A percentile compares a stretch with the other conserved stretches of the same genome.
Conservation (phyloP, 2,329 filamentous ascomycete species). For the Falciphora oryzae region DNA sequence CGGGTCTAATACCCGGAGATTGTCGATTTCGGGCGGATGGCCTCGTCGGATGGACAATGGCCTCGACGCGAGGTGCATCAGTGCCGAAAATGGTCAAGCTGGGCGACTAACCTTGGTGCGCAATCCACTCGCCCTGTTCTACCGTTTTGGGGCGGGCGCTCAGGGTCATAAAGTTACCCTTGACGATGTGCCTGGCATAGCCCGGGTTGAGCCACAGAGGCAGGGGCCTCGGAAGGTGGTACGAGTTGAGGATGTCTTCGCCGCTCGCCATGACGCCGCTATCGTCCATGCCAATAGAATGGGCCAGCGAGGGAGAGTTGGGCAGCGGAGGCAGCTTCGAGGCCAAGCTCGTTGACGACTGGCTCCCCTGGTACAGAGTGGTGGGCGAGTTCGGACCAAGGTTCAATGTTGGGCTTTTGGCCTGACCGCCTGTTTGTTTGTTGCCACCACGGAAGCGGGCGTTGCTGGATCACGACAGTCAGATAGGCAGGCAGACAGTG, state of each 20-base stretch:
- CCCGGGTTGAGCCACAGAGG: conserved; percentile 71
- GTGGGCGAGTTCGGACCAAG: conserved; percentile 32
- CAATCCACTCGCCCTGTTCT: conserved; percentile 91
- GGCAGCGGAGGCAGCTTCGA: conserved; percentile 57
- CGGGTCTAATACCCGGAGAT: conserved; percentile 8
- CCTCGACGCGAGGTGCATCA: too few relatives aligned
- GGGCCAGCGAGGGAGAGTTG: conserved; percentile 57
- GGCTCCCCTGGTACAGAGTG: conserved; percentile 39
- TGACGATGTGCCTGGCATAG: conserved; percentile 82
- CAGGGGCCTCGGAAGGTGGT: conserved; percentile 59
- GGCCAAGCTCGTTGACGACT: conserved; percentile 46
- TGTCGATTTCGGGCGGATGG: too few relatives aligned
- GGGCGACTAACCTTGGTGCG: conserved; percentile 71
- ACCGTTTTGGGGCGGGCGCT: conserved; percentile 90
- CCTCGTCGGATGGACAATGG: too few relatives aligned
- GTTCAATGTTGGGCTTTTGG: conserved; percentile 9
- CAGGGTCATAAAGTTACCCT: conserved; percentile 95
- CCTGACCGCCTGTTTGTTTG: conserved; percentile 2
- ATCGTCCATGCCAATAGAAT: conserved; percentile 65
- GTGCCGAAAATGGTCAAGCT: background rate
- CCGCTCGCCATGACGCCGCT: conserved; percentile 39
- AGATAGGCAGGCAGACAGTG: background rate
- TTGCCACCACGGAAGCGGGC: conserved; percentile 10
- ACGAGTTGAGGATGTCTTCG: conserved; percentile 52
- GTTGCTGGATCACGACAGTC: conserved; percentile 5